Evolutionary conservation across 1,284 basidiomycete species (phyloP).

Genomic region (Trametes polyzona): DNA sequence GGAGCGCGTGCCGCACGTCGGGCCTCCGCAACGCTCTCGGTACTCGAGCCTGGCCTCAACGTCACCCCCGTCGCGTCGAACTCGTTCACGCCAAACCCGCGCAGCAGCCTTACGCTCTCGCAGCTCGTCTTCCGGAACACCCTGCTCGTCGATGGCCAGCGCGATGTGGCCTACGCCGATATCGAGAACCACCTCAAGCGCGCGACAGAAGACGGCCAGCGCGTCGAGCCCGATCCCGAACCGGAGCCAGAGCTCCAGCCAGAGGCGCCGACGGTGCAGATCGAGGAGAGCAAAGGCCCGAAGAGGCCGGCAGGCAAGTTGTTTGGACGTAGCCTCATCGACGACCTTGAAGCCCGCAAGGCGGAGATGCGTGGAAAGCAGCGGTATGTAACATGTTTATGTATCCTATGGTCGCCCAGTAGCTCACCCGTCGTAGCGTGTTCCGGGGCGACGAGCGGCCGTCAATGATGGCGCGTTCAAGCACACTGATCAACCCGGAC

Average conservation of each 20-base stretch:
- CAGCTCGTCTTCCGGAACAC: conserved; percentile 83
- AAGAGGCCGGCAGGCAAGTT: conserved; percentile 73
- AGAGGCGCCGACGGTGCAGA: conserved; percentile 42
- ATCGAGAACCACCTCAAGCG: conserved; percentile 61
- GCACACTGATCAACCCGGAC: conserved; percentile 74
- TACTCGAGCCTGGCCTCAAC: conserved; percentile 27
- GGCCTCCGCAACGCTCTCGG: conserved; percentile 43
- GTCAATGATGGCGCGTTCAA: conserved; percentile 81
- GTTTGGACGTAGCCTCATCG: conserved; percentile 80
- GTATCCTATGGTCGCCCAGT: too few relatives aligned
- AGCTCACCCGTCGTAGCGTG: too few relatives aligned
- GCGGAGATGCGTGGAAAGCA: conserved; percentile 74
- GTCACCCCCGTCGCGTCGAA: conserved; percentile 48
- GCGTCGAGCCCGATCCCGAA: conserved; percentile 55
- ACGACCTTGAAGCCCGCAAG: conserved; percentile 77
- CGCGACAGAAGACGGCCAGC: conserved; percentile 73
- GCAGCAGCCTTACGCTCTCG: conserved; percentile 70
- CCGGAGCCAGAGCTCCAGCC: conserved; percentile 39
- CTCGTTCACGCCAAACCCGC: conserved; percentile 77
- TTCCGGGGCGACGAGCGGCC: conserved; percentile 79
- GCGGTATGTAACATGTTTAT: too few relatives aligned
- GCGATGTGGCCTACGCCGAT: conserved; percentile 64
- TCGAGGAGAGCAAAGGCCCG: conserved; percentile 42
- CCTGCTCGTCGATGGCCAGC: conserved; percentile 65
- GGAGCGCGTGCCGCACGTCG: conserved; percentile 61